A percentile compares a stretch with the other conserved stretches of the same genome.
Conservation (phyloP, 2,329 filamentous ascomycete genomes). For the Camillea tinctor region DNA sequence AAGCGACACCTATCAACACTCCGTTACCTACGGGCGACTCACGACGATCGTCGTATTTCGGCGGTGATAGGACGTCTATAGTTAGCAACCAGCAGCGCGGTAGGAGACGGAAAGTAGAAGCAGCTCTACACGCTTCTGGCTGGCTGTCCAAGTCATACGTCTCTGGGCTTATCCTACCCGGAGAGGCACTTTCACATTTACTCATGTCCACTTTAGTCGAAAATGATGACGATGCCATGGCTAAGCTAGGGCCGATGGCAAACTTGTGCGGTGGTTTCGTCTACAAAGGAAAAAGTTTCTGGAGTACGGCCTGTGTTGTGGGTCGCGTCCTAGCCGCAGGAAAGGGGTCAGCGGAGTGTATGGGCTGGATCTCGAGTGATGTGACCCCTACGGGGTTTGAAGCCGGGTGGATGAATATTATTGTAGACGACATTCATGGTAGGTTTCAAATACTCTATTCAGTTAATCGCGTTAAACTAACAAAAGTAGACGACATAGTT, state of each 20-base stretch:
- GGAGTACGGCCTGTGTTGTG: constrained; percentile 65
- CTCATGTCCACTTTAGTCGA: constrained; percentile 66
- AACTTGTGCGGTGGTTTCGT: constrained; percentile 65
- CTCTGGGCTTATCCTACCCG: constrained; percentile 63
- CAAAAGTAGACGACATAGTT: constrained; percentile 44
- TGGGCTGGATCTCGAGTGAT: constrained; percentile 67
- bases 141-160: constrained; percentile 70
- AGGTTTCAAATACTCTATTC: constrained; percentile 13
- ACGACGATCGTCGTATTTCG: constrained; percentile 48
- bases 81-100: constrained; percentile 36
- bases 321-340: constrained; percentile 64
- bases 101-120: constrained; percentile 54
- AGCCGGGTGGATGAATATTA: constrained; percentile 60
- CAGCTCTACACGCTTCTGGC: constrained; percentile 57
- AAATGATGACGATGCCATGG: constrained; percentile 59
- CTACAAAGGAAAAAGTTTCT: constrained; percentile 64
- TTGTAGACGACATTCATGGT: constrained; percentile 54
- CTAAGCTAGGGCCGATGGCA: constrained; percentile 57
- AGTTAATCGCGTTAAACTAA: constrained; percentile 18
- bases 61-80: constrained; percentile 26
- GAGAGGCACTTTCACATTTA: constrained; percentile 61
- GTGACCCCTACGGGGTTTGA: constrained; percentile 50
- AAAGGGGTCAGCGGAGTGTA: constrained; percentile 61
- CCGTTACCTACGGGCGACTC: constrained; percentile 38
- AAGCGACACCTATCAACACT: constrained; percentile 41